A percentile compares a stretch with the other conserved stretches of the same genome.
Evolutionary conservation across 169 alveolate genomes (phyloP).

Genomic region (Perkinsus chesapeaki): DNA sequence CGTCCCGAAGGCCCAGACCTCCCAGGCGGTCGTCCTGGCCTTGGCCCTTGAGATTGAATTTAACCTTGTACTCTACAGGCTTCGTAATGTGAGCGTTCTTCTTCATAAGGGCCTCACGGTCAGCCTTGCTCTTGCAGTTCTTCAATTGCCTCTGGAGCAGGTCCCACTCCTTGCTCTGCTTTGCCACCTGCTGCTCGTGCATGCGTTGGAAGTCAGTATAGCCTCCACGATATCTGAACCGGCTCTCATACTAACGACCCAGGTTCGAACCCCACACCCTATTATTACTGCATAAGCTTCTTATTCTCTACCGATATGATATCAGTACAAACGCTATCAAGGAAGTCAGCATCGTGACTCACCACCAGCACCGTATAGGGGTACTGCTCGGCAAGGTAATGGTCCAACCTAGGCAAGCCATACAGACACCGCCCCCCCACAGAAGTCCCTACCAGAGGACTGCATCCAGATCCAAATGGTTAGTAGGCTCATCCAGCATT

Average conservation of each 20-base stretch:
- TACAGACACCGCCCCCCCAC: not conserved
- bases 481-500: slow-evolving; percentile 93
- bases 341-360: slow-evolving; percentile 92
- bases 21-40: slow-evolving; percentile 24
- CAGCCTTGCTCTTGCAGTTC: not conserved
- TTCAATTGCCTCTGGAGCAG: not conserved
- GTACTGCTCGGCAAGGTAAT: slow-evolving; percentile 34
- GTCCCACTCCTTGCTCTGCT: not conserved
- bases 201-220: slow-evolving; percentile 27
- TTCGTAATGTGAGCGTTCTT: not conserved
- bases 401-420: slow-evolving; percentile 20
- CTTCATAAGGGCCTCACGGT: not conserved
- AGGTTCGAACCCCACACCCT: slow-evolving; percentile 55
- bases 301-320: slow-evolving; percentile 76
- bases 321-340: slow-evolving; percentile 84
- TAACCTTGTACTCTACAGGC: slow-evolving; percentile 29
- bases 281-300: slow-evolving; percentile 68
- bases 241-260: slow-evolving; percentile 16
- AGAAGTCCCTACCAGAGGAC: slow-evolving; percentile 44
- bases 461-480: slow-evolving; percentile 95
- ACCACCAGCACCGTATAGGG: slow-evolving; percentile 81
- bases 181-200: slow-evolving; percentile 21
- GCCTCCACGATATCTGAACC: slow-evolving; percentile 30
- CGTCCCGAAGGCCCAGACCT: slow-evolving; percentile 30
- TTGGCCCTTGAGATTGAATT: slow-evolving; percentile 28